Conservation (phyloP, 371 early-diverging fungal genomes). For the Blakeslea trispora region DNA sequence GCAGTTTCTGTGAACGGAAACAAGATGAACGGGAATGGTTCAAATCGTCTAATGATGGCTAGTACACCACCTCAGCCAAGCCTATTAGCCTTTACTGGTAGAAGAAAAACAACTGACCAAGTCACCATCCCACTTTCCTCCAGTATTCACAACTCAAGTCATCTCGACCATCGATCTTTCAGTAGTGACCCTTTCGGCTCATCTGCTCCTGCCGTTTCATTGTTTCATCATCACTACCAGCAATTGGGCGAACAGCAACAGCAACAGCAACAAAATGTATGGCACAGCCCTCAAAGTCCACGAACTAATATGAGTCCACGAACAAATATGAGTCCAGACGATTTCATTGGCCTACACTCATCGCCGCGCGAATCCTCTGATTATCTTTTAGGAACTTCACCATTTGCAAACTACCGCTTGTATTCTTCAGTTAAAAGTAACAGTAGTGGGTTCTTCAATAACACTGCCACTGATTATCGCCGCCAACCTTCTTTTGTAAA, state of each 20-base stretch:
- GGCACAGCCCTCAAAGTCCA: conserved; percentile 13
- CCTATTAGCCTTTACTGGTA: neutral
- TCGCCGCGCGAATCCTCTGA: conserved; percentile 28
- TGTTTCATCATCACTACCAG: conserved; percentile 13
- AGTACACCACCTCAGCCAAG: conserved; percentile 7
- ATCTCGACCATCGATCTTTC: conserved; percentile 15
- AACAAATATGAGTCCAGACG: conserved; percentile 9
- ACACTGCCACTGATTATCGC: neutral
- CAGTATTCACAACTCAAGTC: neutral
- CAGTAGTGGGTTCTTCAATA: conserved; percentile 2
- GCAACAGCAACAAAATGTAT: conserved; percentile 3
- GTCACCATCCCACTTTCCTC: conserved; percentile 6
- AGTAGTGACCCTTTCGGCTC: conserved; percentile 23
- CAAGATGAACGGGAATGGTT: neutral
- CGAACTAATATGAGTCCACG: conserved; percentile 10
- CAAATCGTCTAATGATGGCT: conserved; percentile 1
- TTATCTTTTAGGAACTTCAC: conserved; percentile 9
- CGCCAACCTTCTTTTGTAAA: neutral
- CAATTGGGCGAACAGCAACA: conserved; percentile 10
- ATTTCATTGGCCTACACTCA: conserved; percentile 25
- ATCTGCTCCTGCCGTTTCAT: conserved; percentile 26
- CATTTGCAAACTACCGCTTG: neutral
- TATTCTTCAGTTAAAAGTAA: conserved; percentile 5
- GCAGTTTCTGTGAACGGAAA: conserved; percentile 1
- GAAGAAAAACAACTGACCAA: conserved; percentile 23